Conservation (phyloP, 208 protist genomes). For the Acanthamoeba quina region DNA sequence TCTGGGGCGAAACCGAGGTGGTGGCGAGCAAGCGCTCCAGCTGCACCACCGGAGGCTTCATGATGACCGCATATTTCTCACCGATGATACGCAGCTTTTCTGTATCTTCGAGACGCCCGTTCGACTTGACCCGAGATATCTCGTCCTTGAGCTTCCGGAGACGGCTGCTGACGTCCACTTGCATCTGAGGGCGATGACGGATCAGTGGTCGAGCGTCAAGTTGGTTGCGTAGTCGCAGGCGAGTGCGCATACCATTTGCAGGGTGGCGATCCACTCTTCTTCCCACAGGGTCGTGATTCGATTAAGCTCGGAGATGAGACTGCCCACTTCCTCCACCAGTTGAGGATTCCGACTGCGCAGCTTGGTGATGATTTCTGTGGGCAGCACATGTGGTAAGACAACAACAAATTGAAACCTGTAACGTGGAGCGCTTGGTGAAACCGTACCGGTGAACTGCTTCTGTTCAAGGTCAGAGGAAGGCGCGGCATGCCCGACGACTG, state of each 20-base stretch:
- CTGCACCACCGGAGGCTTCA: constrained; percentile 32
- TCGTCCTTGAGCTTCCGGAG: constrained; percentile 71
- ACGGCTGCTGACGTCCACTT: constrained; percentile 57
- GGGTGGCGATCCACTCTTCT: constrained; percentile 75
- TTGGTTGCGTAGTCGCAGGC: not conserved
- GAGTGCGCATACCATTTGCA: constrained; percentile 22
- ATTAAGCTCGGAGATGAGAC: constrained; percentile 78
- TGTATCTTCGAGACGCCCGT: not conserved
- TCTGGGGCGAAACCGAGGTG: constrained; percentile 1
- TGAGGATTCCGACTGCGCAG: constrained; percentile 48
- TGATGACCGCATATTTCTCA: constrained; percentile 54
- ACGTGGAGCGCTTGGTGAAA: not conserved
- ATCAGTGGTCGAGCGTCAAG: not conserved
- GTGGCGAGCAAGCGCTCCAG: constrained; percentile 33
- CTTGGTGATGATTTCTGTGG: constrained; percentile 21
- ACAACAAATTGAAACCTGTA: not conserved
- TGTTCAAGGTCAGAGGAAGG: not conserved
- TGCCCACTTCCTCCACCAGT: constrained; percentile 75
- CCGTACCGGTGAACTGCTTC: constrained; percentile 50
- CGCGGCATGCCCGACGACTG: constrained; percentile 39
- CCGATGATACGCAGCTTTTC: constrained; percentile 69
- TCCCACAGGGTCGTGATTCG: constrained; percentile 84
- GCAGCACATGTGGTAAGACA: not conserved
- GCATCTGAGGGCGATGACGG: constrained; percentile 3
- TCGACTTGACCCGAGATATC: constrained; percentile 60